A percentile compares a stretch with the other conserved stretches of the same genome.
These are phyloP conservation scores for Trichoderma guizhouense DNA, from an alignment of 2,329 filamentous ascomycete species.

Conservation along the genomic window DNA sequence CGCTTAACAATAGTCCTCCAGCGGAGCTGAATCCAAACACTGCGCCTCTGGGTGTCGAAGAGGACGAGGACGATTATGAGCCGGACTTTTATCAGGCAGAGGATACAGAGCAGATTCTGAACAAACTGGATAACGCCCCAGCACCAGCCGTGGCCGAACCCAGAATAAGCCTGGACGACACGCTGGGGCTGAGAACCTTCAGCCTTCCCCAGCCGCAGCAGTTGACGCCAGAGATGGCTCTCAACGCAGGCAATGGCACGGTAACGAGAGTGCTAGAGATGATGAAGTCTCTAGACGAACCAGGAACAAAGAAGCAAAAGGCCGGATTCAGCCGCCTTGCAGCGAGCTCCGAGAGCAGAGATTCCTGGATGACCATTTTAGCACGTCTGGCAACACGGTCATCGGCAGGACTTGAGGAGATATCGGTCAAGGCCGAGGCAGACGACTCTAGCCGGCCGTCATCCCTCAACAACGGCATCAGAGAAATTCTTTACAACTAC, in stretches of 20 bases:
- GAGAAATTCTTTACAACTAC: constrained; percentile 78
- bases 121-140: constrained; percentile 71
- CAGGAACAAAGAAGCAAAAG: constrained; percentile 57
- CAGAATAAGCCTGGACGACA: constrained; percentile 30
- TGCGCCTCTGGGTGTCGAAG: constrained; percentile 62
- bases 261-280: constrained; percentile 75
- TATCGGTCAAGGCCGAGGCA: constrained; percentile 58
- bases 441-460: constrained; percentile 37
- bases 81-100: constrained; percentile 78
- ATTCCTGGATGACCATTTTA: constrained; percentile 88
- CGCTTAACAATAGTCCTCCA: constrained; percentile 45
- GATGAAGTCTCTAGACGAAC: constrained; percentile 69
- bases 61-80: constrained; percentile 86
- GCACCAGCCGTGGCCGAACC: constrained; percentile 38
- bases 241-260: constrained; percentile 71
- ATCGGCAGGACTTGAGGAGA: constrained; percentile 64
- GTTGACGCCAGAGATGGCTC: constrained; percentile 66
- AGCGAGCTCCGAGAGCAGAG: constrained; percentile 76
- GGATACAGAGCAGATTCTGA: constrained; percentile 71
- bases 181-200: constrained; percentile 73
- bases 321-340: constrained; percentile 80
- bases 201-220: constrained; percentile 73
- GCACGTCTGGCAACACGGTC: constrained; percentile 81
- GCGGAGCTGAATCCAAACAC: constrained; percentile 55
- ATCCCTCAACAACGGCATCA: constrained; percentile 65